Base-by-base conservation (phyloP, 2,329 filamentous ascomycete genomes). In the Aspergillus hortae region DNA sequence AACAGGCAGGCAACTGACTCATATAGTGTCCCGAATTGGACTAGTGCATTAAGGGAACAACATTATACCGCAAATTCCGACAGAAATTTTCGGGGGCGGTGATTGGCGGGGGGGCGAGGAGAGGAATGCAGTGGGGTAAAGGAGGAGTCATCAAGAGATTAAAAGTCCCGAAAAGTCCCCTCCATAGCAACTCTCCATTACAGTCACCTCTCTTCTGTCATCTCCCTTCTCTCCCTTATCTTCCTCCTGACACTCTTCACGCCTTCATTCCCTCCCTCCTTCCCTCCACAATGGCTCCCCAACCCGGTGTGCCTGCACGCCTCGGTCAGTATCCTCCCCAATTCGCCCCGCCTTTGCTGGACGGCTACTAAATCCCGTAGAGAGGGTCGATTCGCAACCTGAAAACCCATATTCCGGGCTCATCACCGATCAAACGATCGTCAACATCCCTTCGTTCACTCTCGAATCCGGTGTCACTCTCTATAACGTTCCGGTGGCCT, bases 381-480 rank as follows among this genome's bases (percentile, higher is more conserved):
- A 78, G 76, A 78, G 70, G 70, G 67, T 74, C 70, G 69, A 67
- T 56, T 65, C 82, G 50, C 90, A 96, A 73, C 85, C 89, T 65
- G 92, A 96, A 76, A 99, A 97, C 74, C 92, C 92, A 27, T 97
- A 92, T 70, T 84, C 89, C 55, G 75, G 80, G 58, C 80, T 97
- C 66, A 95, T 99, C 48, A 87, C 90, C 48, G 87, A 96, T 64
- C 94, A 97, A 74, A 81, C 87, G 49, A 88, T 95, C 65, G 90
- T 88, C 52, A 83, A 94, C 55, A 83, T 99, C 50, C 92, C 94
- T 2, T 86, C 86, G 23, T 96, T 96, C 71, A 91, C 88, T 7
- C 88, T 99, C 59, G 94, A 99, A 72, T 97, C 92, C 2, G 94
- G 94, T 45, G 90, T 88, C 21, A 87, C 83, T 0, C 80, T 99